A percentile compares a stretch with the other conserved stretches of the same genome.
Evolutionary conservation across 1,284 basidiomycete species (phyloP).

Genomic region (Trichosporon sp.): DNA sequence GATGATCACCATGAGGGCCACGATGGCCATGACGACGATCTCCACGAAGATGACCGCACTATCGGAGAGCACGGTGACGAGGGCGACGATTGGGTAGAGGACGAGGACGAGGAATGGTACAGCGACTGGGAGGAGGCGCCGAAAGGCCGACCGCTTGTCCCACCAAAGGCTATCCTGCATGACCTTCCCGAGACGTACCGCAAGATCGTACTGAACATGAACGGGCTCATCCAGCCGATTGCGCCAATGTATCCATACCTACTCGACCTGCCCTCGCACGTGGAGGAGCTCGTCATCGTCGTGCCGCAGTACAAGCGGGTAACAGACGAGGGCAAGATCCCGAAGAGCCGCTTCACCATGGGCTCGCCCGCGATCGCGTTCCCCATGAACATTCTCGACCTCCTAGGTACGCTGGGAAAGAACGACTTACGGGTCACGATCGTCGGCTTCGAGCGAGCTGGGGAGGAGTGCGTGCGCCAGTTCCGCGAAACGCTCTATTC

Average conservation of each 20-base stretch:
- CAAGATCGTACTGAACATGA: conserved; percentile 12
- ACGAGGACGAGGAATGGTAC: not conserved
- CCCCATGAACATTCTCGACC: not conserved
- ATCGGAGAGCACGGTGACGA: too few relatives aligned
- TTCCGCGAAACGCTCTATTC: not conserved
- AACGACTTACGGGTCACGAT: not conserved
- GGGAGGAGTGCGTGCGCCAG: not conserved
- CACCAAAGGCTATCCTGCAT: not conserved
- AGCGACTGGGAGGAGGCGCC: not conserved
- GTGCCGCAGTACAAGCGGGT: not conserved
- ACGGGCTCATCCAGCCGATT: not conserved
- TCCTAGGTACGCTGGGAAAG: not conserved
- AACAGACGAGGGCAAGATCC: not conserved
- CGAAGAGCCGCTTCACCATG: not conserved
- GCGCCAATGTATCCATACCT: not conserved
- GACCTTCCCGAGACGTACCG: not conserved
- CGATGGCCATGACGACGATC: not conserved
- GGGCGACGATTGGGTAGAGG: not conserved
- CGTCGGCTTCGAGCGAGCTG: not conserved
- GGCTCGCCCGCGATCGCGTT: not conserved
- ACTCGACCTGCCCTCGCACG: not conserved
- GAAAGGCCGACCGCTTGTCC: not conserved
- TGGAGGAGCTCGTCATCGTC: not conserved
- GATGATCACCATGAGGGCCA: not conserved
- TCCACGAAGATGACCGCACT: too few relatives aligned